phyloP scores from a whole-genome alignment of 2,329 filamentous ascomycete genomes.

The Pseudogymnoascus sp. region DNA sequence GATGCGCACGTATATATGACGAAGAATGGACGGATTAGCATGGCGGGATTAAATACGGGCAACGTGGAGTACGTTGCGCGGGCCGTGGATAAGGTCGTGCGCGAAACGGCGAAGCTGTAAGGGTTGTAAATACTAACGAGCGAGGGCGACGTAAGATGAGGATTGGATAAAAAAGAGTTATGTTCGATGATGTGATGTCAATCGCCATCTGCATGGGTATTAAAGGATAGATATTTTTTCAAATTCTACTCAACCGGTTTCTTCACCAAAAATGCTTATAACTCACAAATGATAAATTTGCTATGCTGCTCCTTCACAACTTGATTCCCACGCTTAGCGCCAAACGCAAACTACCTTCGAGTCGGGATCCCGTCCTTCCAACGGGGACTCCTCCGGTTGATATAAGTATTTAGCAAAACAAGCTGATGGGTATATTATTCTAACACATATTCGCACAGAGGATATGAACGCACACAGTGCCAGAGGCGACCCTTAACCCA shows the following conservation, averaged over 20 bases:
- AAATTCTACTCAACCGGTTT: neutral
- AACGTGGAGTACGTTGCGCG: conserved; percentile 92
- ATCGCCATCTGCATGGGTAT: neutral
- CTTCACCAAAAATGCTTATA: neutral
- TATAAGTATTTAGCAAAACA: conserved; percentile 6
- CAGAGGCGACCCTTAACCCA: neutral
- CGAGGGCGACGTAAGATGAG: neutral
- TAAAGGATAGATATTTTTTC: conserved; percentile 2
- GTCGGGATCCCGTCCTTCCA: neutral
- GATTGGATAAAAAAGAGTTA: conserved; percentile 1
- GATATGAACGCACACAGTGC: conserved; percentile 6
- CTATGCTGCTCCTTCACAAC: neutral
- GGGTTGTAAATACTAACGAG: neutral
- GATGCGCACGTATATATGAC: conserved; percentile 82
- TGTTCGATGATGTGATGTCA: neutral
- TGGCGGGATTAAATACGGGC: conserved; percentile 90
- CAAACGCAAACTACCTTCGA: conserved; percentile 5
- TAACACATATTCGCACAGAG: neutral
- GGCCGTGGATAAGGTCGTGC: conserved; percentile 77
- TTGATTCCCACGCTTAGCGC: conserved; percentile 4
- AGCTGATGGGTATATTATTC: conserved; percentile 5
- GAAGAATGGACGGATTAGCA: conserved; percentile 96
- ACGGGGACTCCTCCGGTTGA: neutral
- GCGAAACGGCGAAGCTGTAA: conserved; percentile 17
- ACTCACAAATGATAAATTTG: neutral